Conservation (phyloP, 1,139 yeast species). For the Diutina neorugosa region DNA sequence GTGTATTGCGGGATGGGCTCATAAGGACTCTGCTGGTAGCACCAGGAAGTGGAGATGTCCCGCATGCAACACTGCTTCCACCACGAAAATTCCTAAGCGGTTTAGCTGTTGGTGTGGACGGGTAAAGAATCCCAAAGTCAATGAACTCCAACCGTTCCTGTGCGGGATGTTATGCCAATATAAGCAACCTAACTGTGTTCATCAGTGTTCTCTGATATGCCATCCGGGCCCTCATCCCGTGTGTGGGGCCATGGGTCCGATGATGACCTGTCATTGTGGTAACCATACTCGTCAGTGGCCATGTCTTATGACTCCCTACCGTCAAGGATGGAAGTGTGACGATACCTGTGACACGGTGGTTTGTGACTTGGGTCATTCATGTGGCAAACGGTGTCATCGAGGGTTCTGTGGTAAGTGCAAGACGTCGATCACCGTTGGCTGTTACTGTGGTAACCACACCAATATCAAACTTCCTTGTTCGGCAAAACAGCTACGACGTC, state of each 20-base stretch:
- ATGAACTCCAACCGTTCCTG: constrained; percentile 62
- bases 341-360: constrained; percentile 45
- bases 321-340: constrained; percentile 58
- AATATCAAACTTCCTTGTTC: constrained; percentile 24
- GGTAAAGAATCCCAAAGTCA: constrained; percentile 49
- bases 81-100: constrained; percentile 36
- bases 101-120: constrained; percentile 92
- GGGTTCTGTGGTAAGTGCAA: constrained; percentile 74
- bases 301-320: constrained; percentile 60
- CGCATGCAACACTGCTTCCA: constrained; percentile 52
- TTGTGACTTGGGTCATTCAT: constrained; percentile 60
- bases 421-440: constrained; percentile 25
- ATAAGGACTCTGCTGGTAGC: constrained; percentile 49
- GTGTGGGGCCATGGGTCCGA: constrained; percentile 71
- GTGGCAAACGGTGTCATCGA: constrained; percentile 46
- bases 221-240: constrained; percentile 86
- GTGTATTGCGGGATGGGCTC: constrained; percentile 77
- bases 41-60: constrained; percentile 71
- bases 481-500: constrained; percentile 11
- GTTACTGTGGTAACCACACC: constrained; percentile 63
- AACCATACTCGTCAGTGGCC: constrained; percentile 52
- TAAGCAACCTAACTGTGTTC: constrained; percentile 49
- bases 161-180: constrained; percentile 78
- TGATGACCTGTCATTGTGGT: constrained; percentile 67
- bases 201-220: constrained; percentile 63